A percentile compares a stretch with the other conserved stretches of the same genome.
phyloP scores from a whole-genome alignment of 179 eudicot genomes.

The Silene noctiflora region DNA sequence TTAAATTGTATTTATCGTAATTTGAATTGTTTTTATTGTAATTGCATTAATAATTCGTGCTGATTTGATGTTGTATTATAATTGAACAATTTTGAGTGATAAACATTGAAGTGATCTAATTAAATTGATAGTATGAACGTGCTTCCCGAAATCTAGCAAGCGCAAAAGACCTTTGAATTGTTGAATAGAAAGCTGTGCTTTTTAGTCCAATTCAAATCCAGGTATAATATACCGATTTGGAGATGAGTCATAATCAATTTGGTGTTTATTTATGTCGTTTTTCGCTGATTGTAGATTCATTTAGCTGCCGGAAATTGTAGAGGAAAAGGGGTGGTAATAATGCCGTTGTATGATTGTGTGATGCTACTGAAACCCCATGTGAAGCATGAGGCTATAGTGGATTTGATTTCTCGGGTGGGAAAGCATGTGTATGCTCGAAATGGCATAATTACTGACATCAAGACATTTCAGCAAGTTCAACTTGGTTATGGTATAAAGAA shows the following conservation, averaged over 20 bases:
- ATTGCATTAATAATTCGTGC: too few relatives aligned
- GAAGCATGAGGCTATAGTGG: constrained; percentile 34
- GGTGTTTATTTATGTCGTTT: neutral
- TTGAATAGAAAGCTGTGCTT: neutral
- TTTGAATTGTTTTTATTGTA: too few relatives aligned
- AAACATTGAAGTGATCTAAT: too few relatives aligned
- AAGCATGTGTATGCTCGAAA: constrained; percentile 71
- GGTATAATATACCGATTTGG: neutral
- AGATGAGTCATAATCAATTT: neutral
- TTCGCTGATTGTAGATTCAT: constrained; percentile 8
- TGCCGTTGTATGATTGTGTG: constrained; percentile 97
- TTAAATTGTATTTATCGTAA: too few relatives aligned
- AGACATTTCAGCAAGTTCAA: constrained; percentile 56
- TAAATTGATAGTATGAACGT: too few relatives aligned
- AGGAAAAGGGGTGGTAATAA: constrained; percentile 24
- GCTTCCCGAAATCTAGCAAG: too few relatives aligned
- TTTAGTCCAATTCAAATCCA: neutral
- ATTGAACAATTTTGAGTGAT: too few relatives aligned
- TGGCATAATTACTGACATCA: constrained; percentile 67
- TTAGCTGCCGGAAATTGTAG: constrained; percentile 8
- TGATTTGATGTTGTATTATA: too few relatives aligned
- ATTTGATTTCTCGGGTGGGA: constrained; percentile 63
- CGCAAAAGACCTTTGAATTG: too few relatives aligned
- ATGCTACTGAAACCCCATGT: constrained; percentile 72
- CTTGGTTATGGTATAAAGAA: constrained; percentile 93